Base-by-base conservation (phyloP, 495 filamentous ascomycete genomes). In the Trichoderma gamsii region DNA sequence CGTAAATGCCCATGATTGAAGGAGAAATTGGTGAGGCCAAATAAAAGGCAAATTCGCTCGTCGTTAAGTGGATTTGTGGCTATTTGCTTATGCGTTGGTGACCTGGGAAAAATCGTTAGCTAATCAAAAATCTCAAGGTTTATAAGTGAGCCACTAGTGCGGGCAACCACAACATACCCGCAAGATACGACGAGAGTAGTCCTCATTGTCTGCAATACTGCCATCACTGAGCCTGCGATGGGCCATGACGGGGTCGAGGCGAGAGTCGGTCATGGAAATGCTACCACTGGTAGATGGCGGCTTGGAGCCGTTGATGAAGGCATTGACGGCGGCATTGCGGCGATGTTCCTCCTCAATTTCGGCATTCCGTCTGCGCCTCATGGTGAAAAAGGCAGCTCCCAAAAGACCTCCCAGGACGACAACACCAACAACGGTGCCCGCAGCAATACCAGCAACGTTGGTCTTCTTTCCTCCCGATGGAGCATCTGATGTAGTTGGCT, bases 191-290 rank as follows among this genome's bases (percentile, higher is more conserved):
- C 95, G 86, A 68, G 95, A 97, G 79, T 97, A 99, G 78, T 98
- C 95, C 76, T 96, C 87, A 79, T 97, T 95, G 76, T 99, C 96
- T 72, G 93, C 94, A 75, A 99, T 98, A 79, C 94, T 97, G 72
- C 94, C 95, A 78, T 94, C 91, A 78, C 95, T 98, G 81, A 94
- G 88, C 76, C 95, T 87, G 74, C 92, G 84, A 71, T 95, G 87
- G 68, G 87, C 87, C 88, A 97, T 91, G 64, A 89, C 87, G 27
- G 94, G 92, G 71, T 99, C 95, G 69, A 97, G 89, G 27, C 96
- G 86, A 59, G 90, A 89, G 77, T 98, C 93, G 12, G 84, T 83
- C 81, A 89, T 87, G 35, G 89, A 89, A 41, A 80, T 79, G 69
- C 83, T 82, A 67, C 83, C 80, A 63, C 82, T 83, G 76, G 80